A percentile compares a stretch with the other conserved stretches of the same genome.
These are phyloP conservation scores for Rhodamnia rubescens DNA, from an alignment of 345 rosid genomes.

Conservation along the genomic window DNA sequence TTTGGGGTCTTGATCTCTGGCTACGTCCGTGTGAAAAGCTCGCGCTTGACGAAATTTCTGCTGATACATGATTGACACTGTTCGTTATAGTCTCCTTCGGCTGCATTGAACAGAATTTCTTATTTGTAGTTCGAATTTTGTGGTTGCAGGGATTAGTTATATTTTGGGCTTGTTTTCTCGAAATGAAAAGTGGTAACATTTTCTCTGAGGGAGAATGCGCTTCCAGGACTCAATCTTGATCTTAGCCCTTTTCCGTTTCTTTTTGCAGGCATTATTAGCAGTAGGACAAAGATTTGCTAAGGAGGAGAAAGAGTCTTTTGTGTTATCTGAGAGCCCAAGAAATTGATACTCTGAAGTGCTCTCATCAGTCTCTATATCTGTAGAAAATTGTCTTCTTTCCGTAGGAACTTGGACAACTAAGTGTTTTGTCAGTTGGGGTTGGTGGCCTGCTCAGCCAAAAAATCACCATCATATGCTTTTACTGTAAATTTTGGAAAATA, in stretches of 20 bases:
- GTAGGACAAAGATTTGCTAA: neutral
- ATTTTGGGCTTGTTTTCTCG: neutral
- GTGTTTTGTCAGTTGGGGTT: neutral
- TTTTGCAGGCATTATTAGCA: neutral
- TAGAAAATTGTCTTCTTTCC: neutral
- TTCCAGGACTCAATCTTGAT: neutral
- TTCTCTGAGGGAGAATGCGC: neutral
- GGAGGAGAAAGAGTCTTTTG: neutral
- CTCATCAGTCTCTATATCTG: neutral
- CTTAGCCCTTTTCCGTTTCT: neutral
- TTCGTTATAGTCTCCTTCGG: neutral
- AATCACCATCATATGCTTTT: constrained; percentile 1
- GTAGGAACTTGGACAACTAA: neutral
- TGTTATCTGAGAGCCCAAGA: neutral
- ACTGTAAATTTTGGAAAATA: constrained; percentile 15
- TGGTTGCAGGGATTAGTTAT: neutral
- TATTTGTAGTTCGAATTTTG: neutral
- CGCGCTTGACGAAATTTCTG: neutral
- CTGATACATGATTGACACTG: neutral
- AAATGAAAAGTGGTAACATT: neutral
- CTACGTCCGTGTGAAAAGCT: neutral
- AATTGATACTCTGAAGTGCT: neutral
- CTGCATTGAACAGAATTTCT: neutral
- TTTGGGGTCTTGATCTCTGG: neutral
- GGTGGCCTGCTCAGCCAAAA: neutral